Evolutionary conservation across 2,329 filamentous ascomycete genomes (phyloP).

Genomic region (Colletotrichum graminicola): DNA sequence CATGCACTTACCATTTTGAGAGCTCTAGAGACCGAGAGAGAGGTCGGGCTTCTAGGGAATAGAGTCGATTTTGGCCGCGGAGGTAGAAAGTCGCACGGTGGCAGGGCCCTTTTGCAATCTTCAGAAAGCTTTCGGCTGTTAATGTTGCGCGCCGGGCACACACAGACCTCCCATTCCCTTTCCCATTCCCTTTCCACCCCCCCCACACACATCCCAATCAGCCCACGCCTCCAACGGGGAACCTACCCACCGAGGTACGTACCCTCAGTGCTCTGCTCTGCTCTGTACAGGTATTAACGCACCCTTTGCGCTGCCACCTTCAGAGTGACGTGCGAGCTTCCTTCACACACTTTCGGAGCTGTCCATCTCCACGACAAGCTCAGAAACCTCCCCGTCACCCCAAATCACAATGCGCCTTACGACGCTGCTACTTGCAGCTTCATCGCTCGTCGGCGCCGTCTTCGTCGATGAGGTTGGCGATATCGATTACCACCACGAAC

Average conservation of each 20-base stretch:
- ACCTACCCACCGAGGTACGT: not conserved
- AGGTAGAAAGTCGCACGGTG: constrained; percentile 23
- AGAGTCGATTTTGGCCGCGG: not conserved
- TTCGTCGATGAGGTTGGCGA: constrained; percentile 92
- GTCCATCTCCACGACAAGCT: constrained; percentile 29
- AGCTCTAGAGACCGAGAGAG: constrained; percentile 13
- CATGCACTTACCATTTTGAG: constrained; percentile 25
- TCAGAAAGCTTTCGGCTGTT: constrained; percentile 31
- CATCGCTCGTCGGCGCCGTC: constrained; percentile 70
- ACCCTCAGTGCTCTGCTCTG: not conserved
- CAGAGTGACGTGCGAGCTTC: constrained; percentile 26
- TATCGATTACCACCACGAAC: constrained; percentile 92
- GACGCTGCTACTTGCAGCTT: constrained; percentile 53
- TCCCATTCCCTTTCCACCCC: too few relatives aligned
- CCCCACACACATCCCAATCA: constrained; percentile 28
- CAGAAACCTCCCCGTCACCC: constrained; percentile 2
- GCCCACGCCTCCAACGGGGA: not conserved
- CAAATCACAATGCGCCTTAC: constrained; percentile 43
- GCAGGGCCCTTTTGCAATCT: not conserved
- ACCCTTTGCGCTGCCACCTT: constrained; percentile 7
- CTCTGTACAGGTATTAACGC: not conserved
- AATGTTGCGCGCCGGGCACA: constrained; percentile 29
- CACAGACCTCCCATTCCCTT: constrained; percentile 17
- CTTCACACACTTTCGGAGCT: constrained; percentile 29
- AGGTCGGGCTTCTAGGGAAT: constrained; percentile 8